These are phyloP conservation scores for Litsea cubeba DNA, from an alignment of 164 flowering plant species.

Conservation along the genomic window DNA sequence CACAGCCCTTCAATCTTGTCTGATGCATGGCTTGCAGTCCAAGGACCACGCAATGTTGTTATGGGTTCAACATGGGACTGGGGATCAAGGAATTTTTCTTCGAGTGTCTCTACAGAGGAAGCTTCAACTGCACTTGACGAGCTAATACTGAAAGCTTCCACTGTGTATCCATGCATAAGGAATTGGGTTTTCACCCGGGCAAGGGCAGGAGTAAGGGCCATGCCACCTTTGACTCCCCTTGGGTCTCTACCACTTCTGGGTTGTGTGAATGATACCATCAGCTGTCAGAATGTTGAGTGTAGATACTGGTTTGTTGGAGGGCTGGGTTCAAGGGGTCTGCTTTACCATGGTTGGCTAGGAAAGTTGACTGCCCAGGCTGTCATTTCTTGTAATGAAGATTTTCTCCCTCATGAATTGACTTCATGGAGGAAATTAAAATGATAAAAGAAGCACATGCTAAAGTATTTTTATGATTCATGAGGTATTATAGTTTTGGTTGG, in stretches of 20 bases:
- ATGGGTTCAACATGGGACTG: slow-evolving; percentile 99
- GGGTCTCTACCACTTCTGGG: slow-evolving; percentile 92
- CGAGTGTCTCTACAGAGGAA: slow-evolving; percentile 56
- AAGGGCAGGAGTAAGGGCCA: slow-evolving; percentile 82
- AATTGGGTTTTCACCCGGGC: slow-evolving; percentile 62
- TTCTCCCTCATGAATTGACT: slow-evolving; percentile 66
- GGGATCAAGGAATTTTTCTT: slow-evolving; percentile 64
- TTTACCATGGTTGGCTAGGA: slow-evolving; percentile 90
- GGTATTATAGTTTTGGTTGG: not conserved
- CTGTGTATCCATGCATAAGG: slow-evolving; percentile 58
- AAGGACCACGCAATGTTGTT: slow-evolving; percentile 50
- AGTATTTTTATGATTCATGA: not conserved
- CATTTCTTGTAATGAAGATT: slow-evolving; percentile 47
- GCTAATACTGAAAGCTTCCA: slow-evolving; percentile 70
- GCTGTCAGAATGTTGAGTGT: slow-evolving; percentile 22
- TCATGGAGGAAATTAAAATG: slow-evolving; percentile 53
- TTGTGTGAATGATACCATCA: slow-evolving; percentile 48
- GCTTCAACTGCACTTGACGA: slow-evolving; percentile 56
- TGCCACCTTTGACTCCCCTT: slow-evolving; percentile 78
- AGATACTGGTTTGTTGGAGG: slow-evolving; percentile 85
- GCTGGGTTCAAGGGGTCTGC: slow-evolving; percentile 86
- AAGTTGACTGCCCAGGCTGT: slow-evolving; percentile 77
- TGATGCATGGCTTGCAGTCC: slow-evolving; percentile 90
- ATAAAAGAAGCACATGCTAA: not conserved
- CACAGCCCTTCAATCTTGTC: slow-evolving; percentile 78